Conservation (phyloP, 768 basidiomycete genomes). For the Naganishia onofrii region DNA sequence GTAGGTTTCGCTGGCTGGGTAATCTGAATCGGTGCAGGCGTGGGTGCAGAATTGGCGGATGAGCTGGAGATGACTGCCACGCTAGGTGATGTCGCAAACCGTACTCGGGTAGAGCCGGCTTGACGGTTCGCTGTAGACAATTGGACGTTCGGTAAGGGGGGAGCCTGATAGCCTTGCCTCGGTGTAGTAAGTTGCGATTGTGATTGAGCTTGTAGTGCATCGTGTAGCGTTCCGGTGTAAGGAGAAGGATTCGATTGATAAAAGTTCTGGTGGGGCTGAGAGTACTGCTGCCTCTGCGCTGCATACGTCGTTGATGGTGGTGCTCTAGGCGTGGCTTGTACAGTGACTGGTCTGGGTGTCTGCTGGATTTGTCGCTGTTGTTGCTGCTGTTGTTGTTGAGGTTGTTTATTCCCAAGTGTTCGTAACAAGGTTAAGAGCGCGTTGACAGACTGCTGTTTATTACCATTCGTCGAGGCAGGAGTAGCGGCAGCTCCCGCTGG, state of each 20-base stretch:
- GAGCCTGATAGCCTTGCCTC: slow-evolving; percentile 11
- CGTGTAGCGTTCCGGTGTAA: slow-evolving; percentile 15
- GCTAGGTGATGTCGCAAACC: slow-evolving; percentile 5
- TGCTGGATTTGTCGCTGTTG: background rate
- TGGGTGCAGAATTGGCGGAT: background rate
- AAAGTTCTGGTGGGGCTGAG: background rate
- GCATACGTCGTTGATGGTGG: background rate
- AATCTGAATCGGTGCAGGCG: background rate
- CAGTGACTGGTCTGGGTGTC: too few relatives aligned
- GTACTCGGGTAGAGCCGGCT: slow-evolving; percentile 7
- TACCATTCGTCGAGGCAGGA: background rate
- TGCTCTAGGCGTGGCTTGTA: background rate
- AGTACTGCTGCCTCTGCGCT: background rate
- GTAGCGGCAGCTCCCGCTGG: background rate
- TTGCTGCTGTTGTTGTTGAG: background rate
- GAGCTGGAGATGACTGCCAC: slow-evolving; percentile 4
- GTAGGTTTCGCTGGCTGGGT: background rate
- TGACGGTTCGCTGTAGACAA: background rate
- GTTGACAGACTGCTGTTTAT: slow-evolving; percentile 14
- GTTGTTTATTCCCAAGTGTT: slow-evolving; percentile 2
- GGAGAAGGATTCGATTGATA: background rate
- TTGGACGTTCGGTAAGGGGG: slow-evolving; percentile 7
- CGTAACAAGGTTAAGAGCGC: slow-evolving; percentile 8
- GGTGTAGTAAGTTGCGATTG: background rate
- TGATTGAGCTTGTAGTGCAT: slow-evolving; percentile 7